Base-by-base conservation (phyloP, 169 alveolate genomes). In the Plasmodium berghei region DNA sequence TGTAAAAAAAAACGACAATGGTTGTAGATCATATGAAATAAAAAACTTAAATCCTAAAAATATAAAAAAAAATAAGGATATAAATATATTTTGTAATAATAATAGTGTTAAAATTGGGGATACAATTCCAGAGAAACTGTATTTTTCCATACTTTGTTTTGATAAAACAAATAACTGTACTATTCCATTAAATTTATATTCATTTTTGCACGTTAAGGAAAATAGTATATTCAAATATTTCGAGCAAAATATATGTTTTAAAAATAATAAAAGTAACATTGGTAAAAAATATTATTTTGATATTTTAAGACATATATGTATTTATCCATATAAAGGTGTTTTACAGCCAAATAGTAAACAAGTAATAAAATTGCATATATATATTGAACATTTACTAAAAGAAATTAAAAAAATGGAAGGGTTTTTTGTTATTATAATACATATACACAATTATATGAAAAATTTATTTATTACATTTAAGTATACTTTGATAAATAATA, bases 221-320 rank as follows among this genome's bases (percentile, higher is more conserved):
- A 75, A 56, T 22, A 26, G 77, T 0, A 75, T 75, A 28, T 75
- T 75, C 45, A 75, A 75, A 69, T 63, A 75, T 67, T n/a, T 75
- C 5, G 89, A 75, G 45, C 77, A 75, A 28, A 75, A 75, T 55
- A 55, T 75, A 6, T 69, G 74, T 12, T 75, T 61, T 42, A 67
- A 66, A 54, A 46, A 49, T 4, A 62, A 48, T 22, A 8, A 9
- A 46, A 55, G 28, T 46, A 12, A 22, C 0, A 12, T 14, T 3
- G 18, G 6, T 12, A 52, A 52, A 2, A 52, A 12, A 45, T 24
- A 42, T 18, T 46, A 59, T 10, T 40, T 62, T 34, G 75, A 63
- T 58, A 49, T 52, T 18, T 1, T 64, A 22, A 54, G 89, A 22
- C 58, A 63, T 67, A 10, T 62, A 2, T 75, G 63, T 67, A 24